Evolutionary conservation across 495 filamentous ascomycete genomes (phyloP), one percentile per base, ranked within the genome.

Genomic region (Aspergillus taichungensis): DNA sequence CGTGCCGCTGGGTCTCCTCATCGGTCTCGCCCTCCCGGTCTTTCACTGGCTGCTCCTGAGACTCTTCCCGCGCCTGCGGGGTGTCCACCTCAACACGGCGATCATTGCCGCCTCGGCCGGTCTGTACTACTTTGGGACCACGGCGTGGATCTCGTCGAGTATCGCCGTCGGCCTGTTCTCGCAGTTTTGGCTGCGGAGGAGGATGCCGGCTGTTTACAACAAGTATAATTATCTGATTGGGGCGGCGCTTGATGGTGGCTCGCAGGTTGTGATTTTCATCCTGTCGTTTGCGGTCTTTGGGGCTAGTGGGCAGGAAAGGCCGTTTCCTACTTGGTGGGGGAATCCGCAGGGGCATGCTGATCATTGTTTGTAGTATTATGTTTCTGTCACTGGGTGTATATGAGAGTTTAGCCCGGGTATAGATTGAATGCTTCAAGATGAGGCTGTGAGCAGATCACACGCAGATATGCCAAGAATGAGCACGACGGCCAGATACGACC

Each of bases 241-340:
- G 0, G 77, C 66, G 3, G 78, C 76, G 5, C 59, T 79, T 27
- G 78, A 82, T 50, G 78, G 77, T 31, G 78, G 67, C 5, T 68
- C 61, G 36, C 63, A 71, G 37, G 59, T 66, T 6, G 57, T 76
- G 0, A 59, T 80, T 0, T 82, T 81, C 46, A 69, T 81, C 29
- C 61, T 81, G 4, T 73, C 73, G 0, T 82, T 82, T 55, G 76
- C 78, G 1, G 74, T 82, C 0, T 72, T 77, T 29, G 78, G 78
- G 0, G 78, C 58, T 7, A 55, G 55, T 45, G 69, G 69, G 2
- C 8, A 38, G 6, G 41, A 52, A 6, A 45, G 51, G 11, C 44
- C 56, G 2, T 64, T 67, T 49, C 66, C 60, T 1, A 55, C 49
- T 6, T 79, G 74, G 73, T 77, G 73, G 72, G 75, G 75, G 8